A percentile compares a stretch with the other conserved stretches of the same genome.
phyloP scores from a whole-genome alignment of 164 flowering plant genomes.

The Sedum album region DNA sequence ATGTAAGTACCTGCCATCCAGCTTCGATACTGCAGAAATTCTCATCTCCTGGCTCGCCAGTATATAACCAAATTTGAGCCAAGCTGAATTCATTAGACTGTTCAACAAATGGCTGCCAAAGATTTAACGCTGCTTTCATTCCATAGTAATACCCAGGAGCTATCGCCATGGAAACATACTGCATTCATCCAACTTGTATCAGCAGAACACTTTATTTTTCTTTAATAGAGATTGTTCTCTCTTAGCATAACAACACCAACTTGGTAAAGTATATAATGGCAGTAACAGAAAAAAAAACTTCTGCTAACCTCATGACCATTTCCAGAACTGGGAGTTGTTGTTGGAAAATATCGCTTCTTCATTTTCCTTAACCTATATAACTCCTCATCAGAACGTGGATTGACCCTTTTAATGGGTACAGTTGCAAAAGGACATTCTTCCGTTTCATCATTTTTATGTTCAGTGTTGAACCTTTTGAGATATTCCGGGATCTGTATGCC shows the following conservation, averaged over 20 bases:
- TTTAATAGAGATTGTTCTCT: no score
- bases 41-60: background rate
- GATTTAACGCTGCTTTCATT: background rate
- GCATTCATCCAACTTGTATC: background rate
- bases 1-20: background rate
- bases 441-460: background rate
- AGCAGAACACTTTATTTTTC: background rate
- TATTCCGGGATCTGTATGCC: background rate
- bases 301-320: background rate
- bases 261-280: no score
- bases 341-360: background rate
- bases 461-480: background rate
- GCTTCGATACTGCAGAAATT: background rate
- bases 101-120: background rate
- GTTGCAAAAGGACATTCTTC: background rate
- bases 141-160: background rate
- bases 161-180: background rate
- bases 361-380: background rate
- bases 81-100: background rate
- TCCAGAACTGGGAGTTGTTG: background rate
- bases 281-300: no score
- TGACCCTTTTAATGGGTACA: background rate
- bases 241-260: background rate
- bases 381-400: background rate
- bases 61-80: background rate